Conservation (phyloP, 495 filamentous ascomycete genomes). For the Podospora australis region DNA sequence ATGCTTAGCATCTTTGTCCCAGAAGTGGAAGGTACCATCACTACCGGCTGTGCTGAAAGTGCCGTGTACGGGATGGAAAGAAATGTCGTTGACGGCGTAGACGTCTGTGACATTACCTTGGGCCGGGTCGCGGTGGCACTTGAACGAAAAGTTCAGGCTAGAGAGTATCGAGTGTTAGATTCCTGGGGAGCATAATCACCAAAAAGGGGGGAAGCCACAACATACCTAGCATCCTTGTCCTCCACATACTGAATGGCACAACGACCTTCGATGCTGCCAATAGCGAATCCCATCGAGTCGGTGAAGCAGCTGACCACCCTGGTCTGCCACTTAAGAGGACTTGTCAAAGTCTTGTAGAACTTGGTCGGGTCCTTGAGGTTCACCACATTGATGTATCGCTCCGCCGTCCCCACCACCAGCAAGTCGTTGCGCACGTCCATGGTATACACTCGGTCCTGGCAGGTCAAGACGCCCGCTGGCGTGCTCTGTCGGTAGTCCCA, state of each 20-base stretch:
- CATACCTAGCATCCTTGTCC: constrained; percentile 70
- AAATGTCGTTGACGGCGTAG: constrained; percentile 85
- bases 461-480: constrained; percentile 56
- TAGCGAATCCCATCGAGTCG: constrained; percentile 79
- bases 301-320: constrained; percentile 85
- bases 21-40: constrained; percentile 91
- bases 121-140: constrained; percentile 81
- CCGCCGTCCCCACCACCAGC: constrained; percentile 84
- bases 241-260: constrained; percentile 91
- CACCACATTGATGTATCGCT: constrained; percentile 85
- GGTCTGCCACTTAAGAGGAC: constrained; percentile 91
- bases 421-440: constrained; percentile 80
- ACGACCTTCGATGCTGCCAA: constrained; percentile 84
- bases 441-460: constrained; percentile 80
- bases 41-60: constrained; percentile 90
- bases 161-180: too few species aligned
- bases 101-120: constrained; percentile 64
- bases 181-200: not conserved
- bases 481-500: constrained; percentile 72
- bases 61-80: constrained; percentile 79
- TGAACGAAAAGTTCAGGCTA: constrained; percentile 86
- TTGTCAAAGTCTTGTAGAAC: constrained; percentile 83
- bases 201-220: not conserved
- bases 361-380: constrained; percentile 75
- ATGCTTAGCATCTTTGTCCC: constrained; percentile 92